Percentiles rank a stretch among this genome's conserved stretches.
Conservation (phyloP, 306 rosid genomes). For the Glycine soja region DNA sequence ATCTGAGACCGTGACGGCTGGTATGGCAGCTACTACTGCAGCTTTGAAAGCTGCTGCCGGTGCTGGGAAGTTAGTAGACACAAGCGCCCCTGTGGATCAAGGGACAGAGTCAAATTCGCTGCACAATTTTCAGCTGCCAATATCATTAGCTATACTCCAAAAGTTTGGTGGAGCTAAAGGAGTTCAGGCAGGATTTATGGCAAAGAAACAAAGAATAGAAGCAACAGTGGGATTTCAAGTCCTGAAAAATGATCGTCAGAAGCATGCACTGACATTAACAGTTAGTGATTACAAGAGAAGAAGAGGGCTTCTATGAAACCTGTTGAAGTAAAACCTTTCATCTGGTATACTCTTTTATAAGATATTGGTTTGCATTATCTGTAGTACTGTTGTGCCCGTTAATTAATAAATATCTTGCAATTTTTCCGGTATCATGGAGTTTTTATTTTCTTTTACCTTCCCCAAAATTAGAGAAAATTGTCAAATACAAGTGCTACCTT, state of each 20-base stretch:
- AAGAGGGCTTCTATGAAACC: conserved; percentile 82
- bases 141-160: conserved; percentile 78
- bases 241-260: conserved; percentile 76
- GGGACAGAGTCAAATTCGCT: conserved; percentile 75
- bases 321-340: conserved; percentile 36
- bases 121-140: conserved; percentile 90
- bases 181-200: conserved; percentile 78
- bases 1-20: conserved; percentile 51
- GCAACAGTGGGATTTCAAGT: conserved; percentile 75
- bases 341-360: conserved; percentile 10
- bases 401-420: conserved; percentile 9
- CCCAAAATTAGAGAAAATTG: neutral
- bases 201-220: conserved; percentile 79
- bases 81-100: conserved; percentile 86
- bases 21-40: conserved; percentile 78
- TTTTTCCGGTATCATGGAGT: conserved; percentile 17
- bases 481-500: neutral
- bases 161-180: conserved; percentile 87
- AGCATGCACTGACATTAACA: conserved; percentile 73
- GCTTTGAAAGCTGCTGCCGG: conserved; percentile 92
- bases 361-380: conserved; percentile 22
- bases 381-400: conserved; percentile 3
- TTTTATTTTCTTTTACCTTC: conserved; percentile 1
- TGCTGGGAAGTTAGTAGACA: conserved; percentile 95
- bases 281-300: conserved; percentile 90